Evolutionary conservation across 78 protist genomes (phyloP).

Genomic region (Dictyostelium firmibasis): DNA sequence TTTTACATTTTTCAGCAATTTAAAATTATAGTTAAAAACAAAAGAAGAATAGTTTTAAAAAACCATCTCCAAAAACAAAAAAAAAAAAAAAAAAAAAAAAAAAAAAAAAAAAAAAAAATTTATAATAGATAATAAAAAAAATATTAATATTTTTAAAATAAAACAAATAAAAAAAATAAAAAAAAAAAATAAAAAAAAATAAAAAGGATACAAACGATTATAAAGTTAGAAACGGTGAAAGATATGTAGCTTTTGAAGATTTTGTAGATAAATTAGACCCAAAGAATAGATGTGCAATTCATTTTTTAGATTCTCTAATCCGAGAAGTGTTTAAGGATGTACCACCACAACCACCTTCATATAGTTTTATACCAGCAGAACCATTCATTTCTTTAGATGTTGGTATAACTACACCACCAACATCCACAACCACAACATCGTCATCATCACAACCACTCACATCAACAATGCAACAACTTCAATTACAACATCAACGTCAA

Average conservation of each 20-base stretch:
- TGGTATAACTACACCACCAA: background rate
- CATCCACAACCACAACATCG: background rate
- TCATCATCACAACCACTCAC: background rate
- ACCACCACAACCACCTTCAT: background rate
- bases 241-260: background rate
- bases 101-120: too few relatives aligned
- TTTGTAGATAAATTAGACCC: conserved; percentile 16
- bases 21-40: too few relatives aligned
- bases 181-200: background rate
- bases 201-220: background rate
- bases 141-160: too few relatives aligned
- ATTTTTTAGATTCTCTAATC: background rate
- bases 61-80: too few relatives aligned
- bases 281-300: background rate
- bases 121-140: too few relatives aligned
- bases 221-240: background rate
- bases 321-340: background rate
- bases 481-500: background rate
- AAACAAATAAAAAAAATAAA: too few relatives aligned
- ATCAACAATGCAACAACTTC: background rate
- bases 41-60: background rate
- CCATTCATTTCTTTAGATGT: background rate
- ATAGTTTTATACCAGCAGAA: background rate
- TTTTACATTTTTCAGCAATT: background rate
- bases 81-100: too few relatives aligned